Percentiles rank a stretch among this genome's conserved stretches.
phyloP scores from a whole-genome alignment of 2,329 filamentous ascomycete genomes.

The Trichophyton schoenleinii region DNA sequence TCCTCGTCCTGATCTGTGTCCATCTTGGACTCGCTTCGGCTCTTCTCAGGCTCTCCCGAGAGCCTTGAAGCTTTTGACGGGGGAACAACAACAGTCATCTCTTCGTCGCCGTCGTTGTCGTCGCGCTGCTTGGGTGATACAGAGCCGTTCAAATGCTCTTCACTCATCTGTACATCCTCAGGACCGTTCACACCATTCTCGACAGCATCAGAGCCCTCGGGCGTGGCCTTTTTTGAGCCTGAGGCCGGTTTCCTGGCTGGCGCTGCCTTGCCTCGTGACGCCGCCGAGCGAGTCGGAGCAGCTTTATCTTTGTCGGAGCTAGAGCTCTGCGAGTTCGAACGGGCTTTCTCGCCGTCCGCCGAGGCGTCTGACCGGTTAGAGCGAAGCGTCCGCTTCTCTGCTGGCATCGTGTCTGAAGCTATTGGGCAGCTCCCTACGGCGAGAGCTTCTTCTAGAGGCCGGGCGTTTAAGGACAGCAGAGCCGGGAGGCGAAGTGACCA shows the following conservation, averaged over 20 bases:
- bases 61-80: slow-evolving; percentile 54
- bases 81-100: slow-evolving; percentile 72
- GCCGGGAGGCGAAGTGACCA: neutral
- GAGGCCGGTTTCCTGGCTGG: slow-evolving; percentile 18
- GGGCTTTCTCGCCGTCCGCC: slow-evolving; percentile 32
- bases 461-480: neutral
- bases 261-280: slow-evolving; percentile 7
- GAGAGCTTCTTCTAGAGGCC: neutral
- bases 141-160: slow-evolving; percentile 44
- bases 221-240: slow-evolving; percentile 40
- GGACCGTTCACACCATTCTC: slow-evolving; percentile 54
- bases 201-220: slow-evolving; percentile 58
- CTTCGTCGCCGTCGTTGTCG: slow-evolving; percentile 55
- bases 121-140: slow-evolving; percentile 38
- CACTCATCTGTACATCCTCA: slow-evolving; percentile 60
- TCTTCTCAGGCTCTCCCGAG: slow-evolving; percentile 46
- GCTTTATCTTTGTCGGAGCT: slow-evolving; percentile 34
- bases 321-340: slow-evolving; percentile 33
- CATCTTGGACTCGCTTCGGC: slow-evolving; percentile 61
- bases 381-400: slow-evolving; percentile 35
- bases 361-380: slow-evolving; percentile 35
- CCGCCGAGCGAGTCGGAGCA: slow-evolving; percentile 26
- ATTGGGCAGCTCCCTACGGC: neutral
- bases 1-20: slow-evolving; percentile 39
- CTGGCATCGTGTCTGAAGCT: slow-evolving; percentile 30